Conservation (phyloP, 495 filamentous ascomycete genomes). For the Penicillium daleae region DNA sequence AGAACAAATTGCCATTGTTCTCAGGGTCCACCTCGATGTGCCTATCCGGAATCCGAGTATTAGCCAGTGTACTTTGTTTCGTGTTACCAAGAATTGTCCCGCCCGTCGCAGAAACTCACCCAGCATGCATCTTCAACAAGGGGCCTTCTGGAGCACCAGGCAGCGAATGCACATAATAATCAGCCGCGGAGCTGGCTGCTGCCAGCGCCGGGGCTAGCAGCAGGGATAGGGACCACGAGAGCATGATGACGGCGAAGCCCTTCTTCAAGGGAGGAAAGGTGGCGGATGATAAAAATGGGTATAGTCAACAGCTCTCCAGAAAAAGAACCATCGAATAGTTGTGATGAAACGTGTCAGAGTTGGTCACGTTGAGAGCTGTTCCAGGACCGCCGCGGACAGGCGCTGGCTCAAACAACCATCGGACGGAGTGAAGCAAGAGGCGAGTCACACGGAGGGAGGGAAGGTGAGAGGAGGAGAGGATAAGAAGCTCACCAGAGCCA, state of each 20-base stretch:
- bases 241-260: conserved; percentile 23
- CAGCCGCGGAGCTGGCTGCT: conserved; percentile 66
- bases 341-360: conserved; percentile 2
- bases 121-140: conserved; percentile 94
- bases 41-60: conserved; percentile 48
- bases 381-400: conserved; percentile 23
- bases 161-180: conserved; percentile 85
- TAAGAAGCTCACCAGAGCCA: background rate
- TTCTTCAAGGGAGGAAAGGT: conserved; percentile 21
- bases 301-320: background rate
- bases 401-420: conserved; percentile 25
- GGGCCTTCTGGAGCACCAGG: conserved; percentile 85
- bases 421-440: conserved; percentile 8
- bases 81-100: background rate
- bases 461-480: background rate
- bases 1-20: conserved; percentile 91
- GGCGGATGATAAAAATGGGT: conserved; percentile 25
- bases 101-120: conserved; percentile 58
- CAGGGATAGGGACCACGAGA: conserved; percentile 36
- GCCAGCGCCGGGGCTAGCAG: conserved; percentile 29
- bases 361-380: background rate
- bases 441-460: background rate
- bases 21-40: conserved; percentile 87
- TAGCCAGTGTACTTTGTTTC: conserved; percentile 29
- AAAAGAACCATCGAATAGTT: background rate